phyloP scores from a whole-genome alignment of 257 asterid species.

The Eucommia ulmoides region DNA sequence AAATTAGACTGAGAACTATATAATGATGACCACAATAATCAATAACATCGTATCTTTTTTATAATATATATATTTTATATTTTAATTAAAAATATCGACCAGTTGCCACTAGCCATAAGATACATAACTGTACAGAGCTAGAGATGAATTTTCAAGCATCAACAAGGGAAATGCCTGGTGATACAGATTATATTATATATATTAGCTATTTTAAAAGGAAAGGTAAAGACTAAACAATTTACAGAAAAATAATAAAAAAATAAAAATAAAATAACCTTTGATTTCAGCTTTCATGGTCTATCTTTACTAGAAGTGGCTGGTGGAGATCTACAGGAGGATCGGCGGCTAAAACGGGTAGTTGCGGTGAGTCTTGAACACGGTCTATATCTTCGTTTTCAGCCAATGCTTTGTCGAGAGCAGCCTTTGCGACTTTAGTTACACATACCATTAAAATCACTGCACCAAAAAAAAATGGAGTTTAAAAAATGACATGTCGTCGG shows the following conservation, averaged over 20 bases:
- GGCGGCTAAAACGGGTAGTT: slow-evolving; percentile 9
- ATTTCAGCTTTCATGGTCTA: slow-evolving; percentile 47
- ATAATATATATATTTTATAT: too few species aligned
- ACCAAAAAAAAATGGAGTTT: too few species aligned
- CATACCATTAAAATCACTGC: slow-evolving; percentile 2
- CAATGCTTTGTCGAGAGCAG: slow-evolving; percentile 18
- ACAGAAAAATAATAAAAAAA: too few species aligned
- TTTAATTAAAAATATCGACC: neutral
- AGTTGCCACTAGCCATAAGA: slow-evolving; percentile 1
- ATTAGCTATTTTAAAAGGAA: neutral
- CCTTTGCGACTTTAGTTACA: slow-evolving; percentile 17
- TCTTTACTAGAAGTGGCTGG: slow-evolving; percentile 65
- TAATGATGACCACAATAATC: too few species aligned
- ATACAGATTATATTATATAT: too few species aligned
- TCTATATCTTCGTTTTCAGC: slow-evolving; percentile 22
- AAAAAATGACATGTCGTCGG: too few species aligned
- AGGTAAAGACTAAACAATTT: neutral
- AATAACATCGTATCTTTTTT: too few species aligned
- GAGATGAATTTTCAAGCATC: neutral
- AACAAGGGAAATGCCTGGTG: too few species aligned
- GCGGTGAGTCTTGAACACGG: neutral
- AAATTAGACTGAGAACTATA: too few species aligned
- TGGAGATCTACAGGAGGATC: slow-evolving; percentile 32
- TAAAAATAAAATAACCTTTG: too few species aligned
- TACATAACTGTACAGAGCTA: neutral